phyloP scores from a whole-genome alignment of 352 stramenopile genomes.

The Bremia lactucae region DNA sequence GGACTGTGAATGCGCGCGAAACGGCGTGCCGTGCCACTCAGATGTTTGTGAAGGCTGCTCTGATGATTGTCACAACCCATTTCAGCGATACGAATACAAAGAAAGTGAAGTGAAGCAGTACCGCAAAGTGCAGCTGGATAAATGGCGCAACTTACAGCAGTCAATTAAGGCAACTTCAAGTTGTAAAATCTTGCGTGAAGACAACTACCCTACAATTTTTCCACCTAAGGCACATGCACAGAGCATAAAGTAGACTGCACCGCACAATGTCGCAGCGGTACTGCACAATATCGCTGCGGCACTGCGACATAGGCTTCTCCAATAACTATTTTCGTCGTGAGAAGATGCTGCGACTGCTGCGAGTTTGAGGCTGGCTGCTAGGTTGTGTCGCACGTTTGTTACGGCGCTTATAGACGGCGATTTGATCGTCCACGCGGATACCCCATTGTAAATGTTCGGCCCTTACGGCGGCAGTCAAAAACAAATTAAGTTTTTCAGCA shows the following conservation, averaged over 20 bases:
- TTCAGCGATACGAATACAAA: constrained; percentile 67
- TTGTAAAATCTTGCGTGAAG: too few species aligned
- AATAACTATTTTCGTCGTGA: constrained; percentile 56
- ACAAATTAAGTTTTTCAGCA: constrained; percentile 80
- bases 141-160: constrained; percentile 31
- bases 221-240: constrained; percentile 17
- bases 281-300: not conserved
- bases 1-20: constrained; percentile 66
- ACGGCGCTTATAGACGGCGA: constrained; percentile 83
- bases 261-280: constrained; percentile 9
- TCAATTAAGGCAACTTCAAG: constrained; percentile 9
- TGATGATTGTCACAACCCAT: constrained; percentile 63
- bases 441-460: constrained; percentile 82
- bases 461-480: constrained; percentile 60
- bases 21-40: constrained; percentile 64
- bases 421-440: constrained; percentile 81
- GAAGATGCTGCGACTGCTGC: constrained; percentile 51
- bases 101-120: constrained; percentile 56
- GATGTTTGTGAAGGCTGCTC: constrained; percentile 64
- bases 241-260: constrained; percentile 15
- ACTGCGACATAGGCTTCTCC: constrained; percentile 6
- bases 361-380: constrained; percentile 24
- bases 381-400: constrained; percentile 52
- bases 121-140: constrained; percentile 53
- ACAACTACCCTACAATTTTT: too few species aligned